phyloP scores from a whole-genome alignment of 257 asterid genomes.

The Solanum boliviense region DNA sequence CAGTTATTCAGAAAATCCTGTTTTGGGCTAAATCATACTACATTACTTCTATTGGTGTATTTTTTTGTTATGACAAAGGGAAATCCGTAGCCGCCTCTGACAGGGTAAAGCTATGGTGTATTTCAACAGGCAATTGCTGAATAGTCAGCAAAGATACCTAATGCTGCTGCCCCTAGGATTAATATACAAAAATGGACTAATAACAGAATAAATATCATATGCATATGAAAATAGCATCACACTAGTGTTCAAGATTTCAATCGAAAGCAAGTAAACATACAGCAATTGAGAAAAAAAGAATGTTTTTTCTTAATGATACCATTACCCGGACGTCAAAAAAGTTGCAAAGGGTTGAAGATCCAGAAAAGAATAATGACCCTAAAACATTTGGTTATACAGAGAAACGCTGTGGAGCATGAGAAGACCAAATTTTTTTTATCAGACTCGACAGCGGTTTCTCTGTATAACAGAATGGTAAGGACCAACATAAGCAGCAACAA shows the following conservation, averaged over 20 bases:
- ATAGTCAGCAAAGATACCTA: background rate
- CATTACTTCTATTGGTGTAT: background rate
- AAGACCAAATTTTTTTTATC: background rate
- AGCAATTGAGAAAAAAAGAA: background rate
- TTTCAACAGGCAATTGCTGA: background rate
- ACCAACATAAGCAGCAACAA: background rate
- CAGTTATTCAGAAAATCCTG: background rate
- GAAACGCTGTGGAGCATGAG: background rate
- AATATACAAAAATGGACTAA: background rate
- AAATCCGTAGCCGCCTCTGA: too few relatives aligned
- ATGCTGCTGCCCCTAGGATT: background rate
- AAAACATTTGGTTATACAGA: background rate
- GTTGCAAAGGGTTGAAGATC: background rate
- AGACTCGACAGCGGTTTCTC: constrained; percentile 2
- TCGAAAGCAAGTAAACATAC: background rate
- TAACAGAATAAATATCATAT: background rate
- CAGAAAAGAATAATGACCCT: background rate
- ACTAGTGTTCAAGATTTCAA: background rate
- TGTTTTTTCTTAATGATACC: background rate
- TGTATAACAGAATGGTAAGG: background rate
- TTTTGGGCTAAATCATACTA: background rate
- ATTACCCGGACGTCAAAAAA: too few relatives aligned
- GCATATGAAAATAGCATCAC: background rate
- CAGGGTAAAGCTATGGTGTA: background rate
- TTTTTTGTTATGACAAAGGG: too few relatives aligned